A percentile compares a stretch with the other conserved stretches of the same genome.
These are phyloP conservation scores for Saccharomyces hybrid DNA, from an alignment of 1,139 yeast genomes.

Conservation along the genomic window DNA sequence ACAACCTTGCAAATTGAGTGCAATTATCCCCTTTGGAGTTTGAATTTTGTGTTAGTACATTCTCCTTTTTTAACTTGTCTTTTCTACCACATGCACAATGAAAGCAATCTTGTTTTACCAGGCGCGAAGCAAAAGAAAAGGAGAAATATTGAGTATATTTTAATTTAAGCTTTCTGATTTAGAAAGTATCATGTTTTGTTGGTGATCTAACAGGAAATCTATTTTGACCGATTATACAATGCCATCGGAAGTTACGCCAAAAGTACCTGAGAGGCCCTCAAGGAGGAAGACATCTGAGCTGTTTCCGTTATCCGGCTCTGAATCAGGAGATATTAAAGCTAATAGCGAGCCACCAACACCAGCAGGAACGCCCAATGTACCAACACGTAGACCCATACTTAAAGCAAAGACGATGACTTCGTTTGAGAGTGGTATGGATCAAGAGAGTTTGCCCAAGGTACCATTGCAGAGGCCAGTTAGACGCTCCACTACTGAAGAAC, in stretches of 20 bases:
- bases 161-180: not conserved
- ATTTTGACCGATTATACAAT: not conserved
- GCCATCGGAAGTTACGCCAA: conserved; percentile 8
- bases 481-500: conserved; percentile 15
- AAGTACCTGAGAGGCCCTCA: conserved; percentile 17
- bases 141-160: not conserved
- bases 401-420: conserved; percentile 8
- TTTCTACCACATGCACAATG: not conserved
- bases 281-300: conserved; percentile 7
- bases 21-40: not conserved
- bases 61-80: not conserved
- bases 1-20: not conserved
- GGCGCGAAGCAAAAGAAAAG: not conserved
- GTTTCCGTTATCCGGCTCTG: not conserved
- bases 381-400: conserved; percentile 13
- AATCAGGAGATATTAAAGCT: not conserved
- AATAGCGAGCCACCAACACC: not conserved
- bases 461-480: conserved; percentile 15
- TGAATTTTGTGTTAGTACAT: not conserved
- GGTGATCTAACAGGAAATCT: not conserved
- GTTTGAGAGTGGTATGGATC: not conserved
- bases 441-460: conserved; percentile 6
- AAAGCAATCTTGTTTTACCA: not conserved
- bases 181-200: not conserved
- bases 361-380: conserved; percentile 11